These are phyloP conservation scores for Fonsecaea erecta DNA, from an alignment of 2,329 filamentous ascomycete species.

Conservation along the genomic window DNA sequence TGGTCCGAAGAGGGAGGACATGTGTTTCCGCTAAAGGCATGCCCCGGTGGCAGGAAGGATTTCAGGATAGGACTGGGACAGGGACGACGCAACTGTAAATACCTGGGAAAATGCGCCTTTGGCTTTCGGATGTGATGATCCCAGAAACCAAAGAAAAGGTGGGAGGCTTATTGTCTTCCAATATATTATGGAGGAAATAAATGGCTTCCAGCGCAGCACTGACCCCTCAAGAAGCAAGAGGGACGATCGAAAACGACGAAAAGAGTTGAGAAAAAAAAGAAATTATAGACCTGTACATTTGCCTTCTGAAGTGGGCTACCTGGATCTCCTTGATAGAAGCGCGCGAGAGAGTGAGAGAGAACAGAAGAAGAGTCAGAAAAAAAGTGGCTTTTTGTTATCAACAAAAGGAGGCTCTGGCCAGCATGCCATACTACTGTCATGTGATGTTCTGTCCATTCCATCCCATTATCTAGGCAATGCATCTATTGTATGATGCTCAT, in stretches of 20 bases:
- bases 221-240: neutral
- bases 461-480: conserved; percentile 2
- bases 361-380: conserved; percentile 2
- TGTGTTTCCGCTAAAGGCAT: conserved; percentile 56
- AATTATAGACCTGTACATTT: conserved; percentile 6
- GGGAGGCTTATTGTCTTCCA: neutral
- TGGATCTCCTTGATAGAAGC: neutral
- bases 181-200: neutral
- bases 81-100: neutral
- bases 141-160: neutral
- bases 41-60: neutral
- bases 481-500: neutral
- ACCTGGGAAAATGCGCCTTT: neutral
- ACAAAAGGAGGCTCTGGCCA: conserved; percentile 7
- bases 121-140: neutral
- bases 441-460: neutral
- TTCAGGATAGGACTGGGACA: neutral
- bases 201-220: neutral
- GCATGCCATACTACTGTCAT: conserved; percentile 10
- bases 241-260: neutral
- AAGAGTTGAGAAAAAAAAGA: neutral
- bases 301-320: neutral
- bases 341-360: neutral
- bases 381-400: neutral
- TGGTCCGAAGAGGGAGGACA: conserved; percentile 64